Conservation (phyloP, 345 rosid species). For the Camelina sativa region DNA sequence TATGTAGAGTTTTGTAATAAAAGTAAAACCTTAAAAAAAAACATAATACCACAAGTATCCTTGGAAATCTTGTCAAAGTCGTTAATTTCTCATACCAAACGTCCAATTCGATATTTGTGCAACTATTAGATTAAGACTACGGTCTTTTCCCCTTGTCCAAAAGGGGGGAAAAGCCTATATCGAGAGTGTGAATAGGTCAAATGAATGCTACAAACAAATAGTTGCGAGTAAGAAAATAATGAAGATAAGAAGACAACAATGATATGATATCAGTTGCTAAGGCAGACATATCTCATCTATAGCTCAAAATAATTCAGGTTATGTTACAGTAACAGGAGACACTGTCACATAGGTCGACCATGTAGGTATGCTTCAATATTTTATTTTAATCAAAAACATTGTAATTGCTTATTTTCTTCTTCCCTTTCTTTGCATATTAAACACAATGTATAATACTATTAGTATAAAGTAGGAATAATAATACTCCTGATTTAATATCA, state of each 20-base stretch:
- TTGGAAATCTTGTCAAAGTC: background rate
- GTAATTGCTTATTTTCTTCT: background rate
- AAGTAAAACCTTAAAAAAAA: background rate
- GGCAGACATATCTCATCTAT: conserved; percentile 32
- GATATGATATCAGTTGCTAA: conserved; percentile 3
- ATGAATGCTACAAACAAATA: background rate
- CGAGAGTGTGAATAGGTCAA: background rate
- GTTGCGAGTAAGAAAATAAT: background rate
- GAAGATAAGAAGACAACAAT: conserved; percentile 13
- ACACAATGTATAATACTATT: too few species aligned
- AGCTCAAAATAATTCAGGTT: conserved; percentile 3
- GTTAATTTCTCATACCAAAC: background rate
- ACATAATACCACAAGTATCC: background rate
- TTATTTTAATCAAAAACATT: background rate
- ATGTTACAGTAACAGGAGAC: conserved; percentile 8
- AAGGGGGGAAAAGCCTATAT: background rate
- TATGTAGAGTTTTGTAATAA: too few species aligned
- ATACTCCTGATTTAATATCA: too few species aligned
- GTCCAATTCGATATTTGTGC: background rate
- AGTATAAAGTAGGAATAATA: background rate
- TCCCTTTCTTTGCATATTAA: background rate
- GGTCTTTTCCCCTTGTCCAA: background rate
- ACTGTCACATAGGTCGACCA: conserved; percentile 15
- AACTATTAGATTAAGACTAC: background rate
- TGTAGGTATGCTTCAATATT: background rate